Percentiles rank a stretch among this genome's conserved stretches.
phyloP scores from a whole-genome alignment of 768 basidiomycete species.

The Mrakia gelida region DNA sequence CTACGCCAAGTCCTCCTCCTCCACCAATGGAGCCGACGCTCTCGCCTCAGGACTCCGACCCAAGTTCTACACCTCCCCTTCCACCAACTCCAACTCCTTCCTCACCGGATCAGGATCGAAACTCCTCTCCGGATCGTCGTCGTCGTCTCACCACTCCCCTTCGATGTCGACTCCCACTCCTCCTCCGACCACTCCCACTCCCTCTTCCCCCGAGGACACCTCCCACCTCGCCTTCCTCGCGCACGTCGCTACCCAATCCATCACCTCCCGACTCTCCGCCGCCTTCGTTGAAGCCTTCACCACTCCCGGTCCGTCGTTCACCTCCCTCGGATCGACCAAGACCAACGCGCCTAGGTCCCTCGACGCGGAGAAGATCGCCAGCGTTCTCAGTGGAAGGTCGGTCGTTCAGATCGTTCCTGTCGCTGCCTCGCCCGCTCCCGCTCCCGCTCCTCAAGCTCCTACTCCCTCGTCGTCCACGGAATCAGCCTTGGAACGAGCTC shows the following conservation, averaged over 20 bases:
- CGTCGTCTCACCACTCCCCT: not conserved
- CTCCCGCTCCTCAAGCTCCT: not conserved
- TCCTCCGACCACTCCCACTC: not conserved
- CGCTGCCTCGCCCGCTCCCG: not conserved
- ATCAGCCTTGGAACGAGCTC: not conserved
- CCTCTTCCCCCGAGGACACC: not conserved
- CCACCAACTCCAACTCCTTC: conserved; percentile 34
- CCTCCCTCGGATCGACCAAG: conserved; percentile 39
- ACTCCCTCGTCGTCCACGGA: not conserved
- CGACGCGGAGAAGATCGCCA: conserved; percentile 63
- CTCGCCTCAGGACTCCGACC: conserved; percentile 46
- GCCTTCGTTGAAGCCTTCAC: conserved; percentile 90
- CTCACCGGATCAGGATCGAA: conserved; percentile 42
- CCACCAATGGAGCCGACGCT: conserved; percentile 26
- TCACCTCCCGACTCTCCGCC: conserved; percentile 62
- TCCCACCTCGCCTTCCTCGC: conserved; percentile 49
- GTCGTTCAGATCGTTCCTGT: conserved; percentile 27
- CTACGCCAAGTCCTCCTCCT: conserved; percentile 38
- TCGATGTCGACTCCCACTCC: not conserved
- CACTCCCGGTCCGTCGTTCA: conserved; percentile 50
- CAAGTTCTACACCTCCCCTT: conserved; percentile 47
- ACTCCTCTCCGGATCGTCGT: conserved; percentile 33
- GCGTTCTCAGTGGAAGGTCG: conserved; percentile 15
- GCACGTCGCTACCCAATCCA: conserved; percentile 71
- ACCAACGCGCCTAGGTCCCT: conserved; percentile 44